phyloP scores from a whole-genome alignment of 169 alveolate genomes.

The Plasmodium knowlesi region DNA sequence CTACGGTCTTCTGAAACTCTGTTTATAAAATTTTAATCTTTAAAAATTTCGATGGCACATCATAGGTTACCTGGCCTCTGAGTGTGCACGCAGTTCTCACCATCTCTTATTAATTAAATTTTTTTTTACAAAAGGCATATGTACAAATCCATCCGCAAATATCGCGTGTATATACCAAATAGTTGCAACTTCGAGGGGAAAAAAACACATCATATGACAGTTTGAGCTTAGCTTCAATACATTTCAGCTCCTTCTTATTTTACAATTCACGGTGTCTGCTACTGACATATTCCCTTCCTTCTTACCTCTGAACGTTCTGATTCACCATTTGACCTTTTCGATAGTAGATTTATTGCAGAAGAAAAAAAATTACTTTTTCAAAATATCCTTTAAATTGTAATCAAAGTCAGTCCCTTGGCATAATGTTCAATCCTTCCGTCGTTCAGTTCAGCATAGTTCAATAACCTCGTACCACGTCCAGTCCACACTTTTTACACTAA shows the following conservation, averaged over 20 bases:
- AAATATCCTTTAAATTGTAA: not conserved
- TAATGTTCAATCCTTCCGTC: not conserved
- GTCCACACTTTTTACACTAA: not conserved
- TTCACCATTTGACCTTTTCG: not conserved
- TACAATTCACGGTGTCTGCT: not conserved
- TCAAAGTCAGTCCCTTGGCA: not conserved
- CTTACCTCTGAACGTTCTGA: not conserved
- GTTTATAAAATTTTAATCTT: not conserved
- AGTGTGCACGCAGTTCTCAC: not conserved
- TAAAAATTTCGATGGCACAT: not conserved
- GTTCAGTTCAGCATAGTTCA: not conserved
- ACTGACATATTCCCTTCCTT: not conserved
- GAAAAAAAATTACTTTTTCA: not conserved
- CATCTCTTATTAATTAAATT: not conserved
- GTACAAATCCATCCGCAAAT: not conserved
- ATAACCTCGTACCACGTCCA: not conserved
- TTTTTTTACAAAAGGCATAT: not conserved
- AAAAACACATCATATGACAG: not conserved
- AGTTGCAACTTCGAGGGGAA: not conserved
- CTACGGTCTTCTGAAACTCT: not conserved
- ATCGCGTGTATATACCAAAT: not conserved
- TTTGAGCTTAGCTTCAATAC: not conserved
- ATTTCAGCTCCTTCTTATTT: not conserved
- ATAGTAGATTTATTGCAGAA: not conserved
- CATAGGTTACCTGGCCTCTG: not conserved